These are phyloP conservation scores for Fusarium abutilonis DNA, from an alignment of 2,329 filamentous ascomycete genomes.

Conservation along the genomic window DNA sequence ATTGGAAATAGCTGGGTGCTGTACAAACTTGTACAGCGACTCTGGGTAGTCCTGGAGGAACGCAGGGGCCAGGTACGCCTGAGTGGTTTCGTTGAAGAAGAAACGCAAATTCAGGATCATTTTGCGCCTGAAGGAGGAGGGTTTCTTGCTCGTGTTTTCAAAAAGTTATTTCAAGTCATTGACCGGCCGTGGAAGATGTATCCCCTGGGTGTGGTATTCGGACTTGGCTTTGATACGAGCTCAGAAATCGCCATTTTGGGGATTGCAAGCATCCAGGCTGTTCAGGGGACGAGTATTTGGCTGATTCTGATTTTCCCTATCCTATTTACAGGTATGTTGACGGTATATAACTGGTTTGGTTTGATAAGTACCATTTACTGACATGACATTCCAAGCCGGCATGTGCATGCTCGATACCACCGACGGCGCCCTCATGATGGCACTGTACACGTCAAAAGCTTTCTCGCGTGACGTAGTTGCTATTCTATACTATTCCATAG, in stretches of 20 bases:
- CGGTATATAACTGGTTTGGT: no score
- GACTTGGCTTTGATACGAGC: constrained; percentile 93
- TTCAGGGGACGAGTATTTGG: constrained; percentile 90
- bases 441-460: constrained; percentile 83
- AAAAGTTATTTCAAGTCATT: constrained; percentile 78
- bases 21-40: constrained; percentile 75
- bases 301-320: constrained; percentile 91
- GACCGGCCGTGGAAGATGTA: constrained; percentile 95
- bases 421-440: constrained; percentile 95
- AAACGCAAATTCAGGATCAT: constrained; percentile 51
- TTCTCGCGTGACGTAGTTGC: constrained; percentile 85
- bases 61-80: constrained; percentile 38
- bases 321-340: constrained; percentile 79
- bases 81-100: constrained; percentile 41
- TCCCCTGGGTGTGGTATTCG: constrained; percentile 86
- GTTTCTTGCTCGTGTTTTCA: constrained; percentile 75
- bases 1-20: constrained; percentile 88
- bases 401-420: constrained; percentile 96
- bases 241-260: constrained; percentile 93
- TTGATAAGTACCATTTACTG: background rate
- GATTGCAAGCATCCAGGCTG: constrained; percentile 87
- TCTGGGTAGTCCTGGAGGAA: constrained; percentile 67
- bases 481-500: constrained; percentile 92
- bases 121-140: constrained; percentile 81
- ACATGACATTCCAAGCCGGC: constrained; percentile 64